phyloP scores from a whole-genome alignment of 805 yeast species.

The Pichia rugopelliculosa region DNA sequence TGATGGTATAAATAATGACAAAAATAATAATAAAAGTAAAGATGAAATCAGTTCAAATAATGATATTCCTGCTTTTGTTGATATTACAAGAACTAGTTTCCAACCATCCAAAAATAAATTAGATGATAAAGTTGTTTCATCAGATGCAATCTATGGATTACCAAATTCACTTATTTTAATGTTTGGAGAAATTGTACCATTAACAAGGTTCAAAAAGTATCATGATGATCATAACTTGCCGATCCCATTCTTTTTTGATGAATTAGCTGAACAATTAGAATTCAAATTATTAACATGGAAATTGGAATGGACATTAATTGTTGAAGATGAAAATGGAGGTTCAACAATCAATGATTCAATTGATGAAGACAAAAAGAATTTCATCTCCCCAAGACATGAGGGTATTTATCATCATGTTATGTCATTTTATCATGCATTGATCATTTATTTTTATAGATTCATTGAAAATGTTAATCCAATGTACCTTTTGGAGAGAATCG shows the following conservation, averaged over 20 bases:
- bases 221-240: constrained; percentile 31
- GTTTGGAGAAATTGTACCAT: constrained; percentile 64
- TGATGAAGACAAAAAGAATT: constrained; percentile 20
- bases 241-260: constrained; percentile 31
- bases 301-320: constrained; percentile 60
- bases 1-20: constrained; percentile 4
- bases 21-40: constrained; percentile 1
- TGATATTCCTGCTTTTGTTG: constrained; percentile 36
- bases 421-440: constrained; percentile 68
- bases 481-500: constrained; percentile 55
- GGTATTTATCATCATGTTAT: constrained; percentile 73
- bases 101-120: constrained; percentile 35
- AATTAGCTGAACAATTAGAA: constrained; percentile 36
- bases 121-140: constrained; percentile 54
- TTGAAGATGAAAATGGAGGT: constrained; percentile 20
- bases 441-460: constrained; percentile 64
- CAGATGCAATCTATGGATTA: constrained; percentile 76
- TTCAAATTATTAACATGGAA: constrained; percentile 55
- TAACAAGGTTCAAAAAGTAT: constrained; percentile 55
- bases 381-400: constrained; percentile 51
- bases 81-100: constrained; percentile 34
- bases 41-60: constrained; percentile 5
- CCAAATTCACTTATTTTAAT: constrained; percentile 72
- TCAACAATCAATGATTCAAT: constrained; percentile 1
- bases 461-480: constrained; percentile 48